Conservation (phyloP, 305 asterid species). For the Solanum hybrid region DNA sequence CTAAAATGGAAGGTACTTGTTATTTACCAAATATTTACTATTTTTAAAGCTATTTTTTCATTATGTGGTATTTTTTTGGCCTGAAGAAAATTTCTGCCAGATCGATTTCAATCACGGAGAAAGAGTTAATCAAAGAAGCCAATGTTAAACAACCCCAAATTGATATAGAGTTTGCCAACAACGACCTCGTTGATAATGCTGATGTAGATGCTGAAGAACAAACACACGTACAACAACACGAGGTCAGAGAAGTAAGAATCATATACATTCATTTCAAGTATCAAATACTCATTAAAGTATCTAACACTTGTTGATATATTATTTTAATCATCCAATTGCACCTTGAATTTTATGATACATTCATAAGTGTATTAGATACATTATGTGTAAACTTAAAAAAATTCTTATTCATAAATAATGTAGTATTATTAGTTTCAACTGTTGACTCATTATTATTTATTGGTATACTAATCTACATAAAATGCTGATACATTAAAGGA, state of each 20-base stretch:
- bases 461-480: neutral
- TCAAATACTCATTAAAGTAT: neutral
- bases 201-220: neutral
- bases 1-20: neutral
- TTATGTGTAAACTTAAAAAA: neutral
- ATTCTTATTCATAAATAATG: neutral
- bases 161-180: neutral
- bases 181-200: neutral
- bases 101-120: too few relatives aligned
- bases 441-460: too few relatives aligned
- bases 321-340: neutral
- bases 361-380: neutral
- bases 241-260: neutral
- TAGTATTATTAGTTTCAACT: neutral
- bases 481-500: neutral
- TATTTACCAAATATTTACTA: neutral
- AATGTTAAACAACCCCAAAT: neutral
- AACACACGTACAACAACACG: neutral
- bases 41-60: too few relatives aligned
- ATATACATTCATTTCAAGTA: neutral
- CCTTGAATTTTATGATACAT: neutral
- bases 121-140: neutral
- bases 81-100: neutral
- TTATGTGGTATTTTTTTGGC: too few relatives aligned
- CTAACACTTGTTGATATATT: neutral